Conservation (phyloP, 352 stramenopile genomes). For the Pythium volutum region DNA sequence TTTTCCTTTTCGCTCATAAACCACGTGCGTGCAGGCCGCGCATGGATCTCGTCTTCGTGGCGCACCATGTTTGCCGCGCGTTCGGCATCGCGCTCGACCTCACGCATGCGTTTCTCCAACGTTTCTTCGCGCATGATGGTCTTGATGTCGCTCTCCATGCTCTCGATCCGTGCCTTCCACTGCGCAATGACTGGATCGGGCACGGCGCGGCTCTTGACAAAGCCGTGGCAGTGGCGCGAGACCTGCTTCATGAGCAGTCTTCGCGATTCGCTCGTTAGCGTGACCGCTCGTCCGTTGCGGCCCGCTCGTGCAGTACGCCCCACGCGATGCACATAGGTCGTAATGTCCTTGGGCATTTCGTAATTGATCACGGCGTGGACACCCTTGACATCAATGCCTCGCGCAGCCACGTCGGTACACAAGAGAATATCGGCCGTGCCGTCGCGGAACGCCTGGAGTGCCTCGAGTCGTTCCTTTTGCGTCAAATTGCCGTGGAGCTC, state of each 20-base stretch:
- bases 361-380: conserved; percentile 99
- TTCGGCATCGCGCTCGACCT: conserved; percentile 87
- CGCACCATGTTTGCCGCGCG: conserved; percentile 88
- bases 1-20: conserved; percentile 92
- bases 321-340: conserved; percentile 99
- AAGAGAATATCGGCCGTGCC: conserved; percentile 95
- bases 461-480: conserved; percentile 95
- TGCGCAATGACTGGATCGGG: conserved; percentile 85
- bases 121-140: conserved; percentile 85
- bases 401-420: conserved; percentile 97
- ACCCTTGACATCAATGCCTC: conserved; percentile 97
- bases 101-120: conserved; percentile 88
- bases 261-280: conserved; percentile 87
- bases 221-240: conserved; percentile 82
- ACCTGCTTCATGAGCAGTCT: conserved; percentile 95
- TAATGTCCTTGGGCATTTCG: conserved; percentile 98
- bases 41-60: conserved; percentile 89
- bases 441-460: conserved; percentile 95
- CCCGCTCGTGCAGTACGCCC: conserved; percentile 97
- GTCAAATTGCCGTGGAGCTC: conserved; percentile 98
- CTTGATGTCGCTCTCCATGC: conserved; percentile 78
- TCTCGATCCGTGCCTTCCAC: conserved; percentile 83
- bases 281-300: conserved; percentile 88
- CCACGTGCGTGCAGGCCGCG: conserved; percentile 88
- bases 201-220: conserved; percentile 90